Base-by-base conservation (phyloP, 768 basidiomycete genomes). In the Lentinula boryana region DNA sequence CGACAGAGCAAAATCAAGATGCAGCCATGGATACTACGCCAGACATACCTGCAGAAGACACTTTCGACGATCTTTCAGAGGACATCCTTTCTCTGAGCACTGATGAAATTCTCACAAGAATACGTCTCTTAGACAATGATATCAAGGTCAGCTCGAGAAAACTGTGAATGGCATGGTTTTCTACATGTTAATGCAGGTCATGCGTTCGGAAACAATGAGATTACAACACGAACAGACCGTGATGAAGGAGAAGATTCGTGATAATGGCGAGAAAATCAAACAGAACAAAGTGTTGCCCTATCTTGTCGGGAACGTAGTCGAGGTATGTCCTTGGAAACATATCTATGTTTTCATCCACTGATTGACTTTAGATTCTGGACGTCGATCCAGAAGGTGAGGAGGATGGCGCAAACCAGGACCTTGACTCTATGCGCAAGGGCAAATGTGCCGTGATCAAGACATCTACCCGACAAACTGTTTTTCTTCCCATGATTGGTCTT, bases 381-480 rank as follows among this genome's bases (percentile, higher is more conserved):
- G 88, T 98, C 44, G 95, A 96, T 71, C 89, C 93, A 7, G 95
- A 98, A 70, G 86, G 81, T 31, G 91, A 95, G 74, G 93, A 95
- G 69, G 91, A 95, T 63, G 97, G 97, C 54, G 95, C 94, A n/a
- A 92, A 91, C 68, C 90, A 91, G 69, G 95, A 98, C 74, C 78
- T 95, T 53, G 92, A 97, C 71, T 91, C 90, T n/a, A 91, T 91
- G 83, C 92, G 93, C 66, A 93, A 93, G 77, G 94, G 94, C 31
- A 97, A 98, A 80, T 97, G 94, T 67, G 97, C 97, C 15, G 96
- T 98, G 57, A 95, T 98, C 79, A 99, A 99, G 77, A 98, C 97
- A 4, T 95, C 95, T 1, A 98, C 96, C 7, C 89, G 97, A 62
- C 97, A 97, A 77, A 98, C 97, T 50, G 94, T 99, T 46, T 99